A percentile compares a stretch with the other conserved stretches of the same genome.
Conservation (phyloP, 2,329 filamentous ascomycete species). For the Orbilia quercus region DNA sequence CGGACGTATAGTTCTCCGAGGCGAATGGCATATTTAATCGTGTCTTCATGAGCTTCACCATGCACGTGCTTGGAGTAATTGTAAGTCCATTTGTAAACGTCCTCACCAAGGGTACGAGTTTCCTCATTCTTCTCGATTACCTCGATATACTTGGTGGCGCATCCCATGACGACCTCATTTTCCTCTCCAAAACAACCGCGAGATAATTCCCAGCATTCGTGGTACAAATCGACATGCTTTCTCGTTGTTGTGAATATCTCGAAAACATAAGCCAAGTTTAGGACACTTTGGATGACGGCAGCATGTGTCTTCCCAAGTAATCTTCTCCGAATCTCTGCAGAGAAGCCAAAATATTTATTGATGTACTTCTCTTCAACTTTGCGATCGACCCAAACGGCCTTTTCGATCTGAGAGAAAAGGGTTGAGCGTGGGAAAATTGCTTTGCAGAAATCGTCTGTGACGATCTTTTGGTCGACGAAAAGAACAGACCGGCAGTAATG, state of each 20-base stretch:
- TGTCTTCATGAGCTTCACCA: conserved; percentile 26
- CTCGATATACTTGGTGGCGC: conserved; percentile 30
- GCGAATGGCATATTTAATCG: conserved; percentile 22
- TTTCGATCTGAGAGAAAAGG: conserved; percentile 37
- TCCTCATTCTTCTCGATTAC: conserved; percentile 19
- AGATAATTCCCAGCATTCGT: conserved; percentile 31
- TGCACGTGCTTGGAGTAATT: conserved; percentile 28
- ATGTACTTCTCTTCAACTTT: conserved; percentile 37
- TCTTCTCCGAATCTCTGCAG: conserved; percentile 26
- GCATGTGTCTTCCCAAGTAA: conserved; percentile 16
- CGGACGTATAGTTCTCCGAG: conserved; percentile 20
- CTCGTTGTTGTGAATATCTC: conserved; percentile 23
- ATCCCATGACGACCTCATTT: conserved; percentile 1
- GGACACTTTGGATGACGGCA: conserved; percentile 19
- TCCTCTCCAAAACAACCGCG: conserved; percentile 22
- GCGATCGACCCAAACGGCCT: conserved; percentile 17
- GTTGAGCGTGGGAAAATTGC: conserved; percentile 25
- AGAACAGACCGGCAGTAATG: conserved; percentile 30
- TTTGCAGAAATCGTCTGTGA: conserved; percentile 25
- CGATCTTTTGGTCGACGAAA: conserved; percentile 8
- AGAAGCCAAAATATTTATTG: conserved; percentile 29
- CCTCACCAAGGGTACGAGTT: conserved; percentile 7
- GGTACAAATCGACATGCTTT: conserved; percentile 28
- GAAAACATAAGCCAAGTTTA: conserved; percentile 25
- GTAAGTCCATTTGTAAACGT: conserved; percentile 41